phyloP scores from a whole-genome alignment of 805 yeast species.

The Pichia sporocuriosa region DNA sequence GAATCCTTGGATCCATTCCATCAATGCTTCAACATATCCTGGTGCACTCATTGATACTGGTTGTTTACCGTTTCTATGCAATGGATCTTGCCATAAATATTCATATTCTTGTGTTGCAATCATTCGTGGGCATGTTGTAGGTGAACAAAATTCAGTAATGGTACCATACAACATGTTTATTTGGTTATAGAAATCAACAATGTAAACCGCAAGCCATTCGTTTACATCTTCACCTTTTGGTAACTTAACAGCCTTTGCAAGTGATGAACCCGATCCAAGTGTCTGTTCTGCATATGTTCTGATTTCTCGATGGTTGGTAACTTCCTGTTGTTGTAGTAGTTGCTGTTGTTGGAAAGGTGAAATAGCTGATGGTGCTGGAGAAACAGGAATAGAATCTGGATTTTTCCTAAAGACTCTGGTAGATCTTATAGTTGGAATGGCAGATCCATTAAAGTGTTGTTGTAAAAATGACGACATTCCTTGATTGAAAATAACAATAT shows the following conservation, averaged over 20 bases:
- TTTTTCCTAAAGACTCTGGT: conserved; percentile 30
- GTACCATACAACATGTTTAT: conserved; percentile 95
- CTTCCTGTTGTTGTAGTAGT: conserved; percentile 16
- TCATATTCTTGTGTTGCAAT: conserved; percentile 96
- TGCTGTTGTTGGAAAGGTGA: conserved; percentile 10
- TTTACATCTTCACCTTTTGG: conserved; percentile 88
- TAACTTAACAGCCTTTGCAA: conserved; percentile 86
- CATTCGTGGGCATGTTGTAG: conserved; percentile 92
- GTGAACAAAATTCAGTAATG: conserved; percentile 94
- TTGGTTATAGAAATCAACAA: conserved; percentile 95
- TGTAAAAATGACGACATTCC: conserved; percentile 24
- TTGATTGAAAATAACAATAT: no score
- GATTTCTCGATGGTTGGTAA: conserved; percentile 55
- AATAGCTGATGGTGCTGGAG: conserved; percentile 16
- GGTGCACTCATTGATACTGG: conserved; percentile 93
- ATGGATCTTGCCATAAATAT: conserved; percentile 90
- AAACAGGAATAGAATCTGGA: conserved; percentile 21
- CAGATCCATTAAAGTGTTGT: conserved; percentile 25
- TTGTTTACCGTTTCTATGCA: conserved; percentile 43
- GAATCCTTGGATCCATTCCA: conserved; percentile 93
- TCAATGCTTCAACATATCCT: conserved; percentile 84
- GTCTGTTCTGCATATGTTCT: conserved; percentile 92
- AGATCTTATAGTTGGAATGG: conserved; percentile 31
- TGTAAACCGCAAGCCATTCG: conserved; percentile 96
- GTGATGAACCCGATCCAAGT: conserved; percentile 83